Base-by-base conservation (phyloP, 768 basidiomycete species). In the Russula abietina region DNA sequence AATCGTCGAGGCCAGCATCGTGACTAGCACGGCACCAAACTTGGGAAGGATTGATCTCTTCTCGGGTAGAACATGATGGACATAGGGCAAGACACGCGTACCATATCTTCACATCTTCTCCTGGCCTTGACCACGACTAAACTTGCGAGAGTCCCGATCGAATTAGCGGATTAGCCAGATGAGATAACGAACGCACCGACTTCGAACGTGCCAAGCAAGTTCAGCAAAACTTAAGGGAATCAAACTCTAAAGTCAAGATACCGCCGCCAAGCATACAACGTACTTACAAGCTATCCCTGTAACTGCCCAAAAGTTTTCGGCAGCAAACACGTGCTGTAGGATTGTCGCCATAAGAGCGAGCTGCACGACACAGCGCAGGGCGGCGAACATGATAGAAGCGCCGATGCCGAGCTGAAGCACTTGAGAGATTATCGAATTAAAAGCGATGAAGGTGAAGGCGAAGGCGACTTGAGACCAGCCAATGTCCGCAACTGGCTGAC, bases 111-210 rank as follows among this genome's bases (percentile, higher is more conserved):
- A 70, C 85, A 90, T 24, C 92, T 77, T 60, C 83, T 80, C 68
- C 86, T 85, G 4, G 87, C 83, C 72, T 91, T 93, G 76, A 93
- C 91, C 49, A 87, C 79, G 14, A 91, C 89, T 89, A 28, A 7
- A 10, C 24, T 45, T 14, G 16, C 28, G 17, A 24, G 39, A 61
- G 46, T 64, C 19, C 8, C 45, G 30, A 17, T 2, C 45, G 30
- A 17, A 5, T 5, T 5, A 2, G 58, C 32, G 53, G n/a, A 17
- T 55, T n/a, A 46, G 38, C 36, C 36, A 36, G 36, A 19, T 39
- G n/a, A 46, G 36, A 54, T 48, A 36, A 75, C 80, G 61, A 62
- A 86, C 89, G n/a, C 24, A 49, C 48, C 89, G 16, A 84, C 84
- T 67, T 93, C 92, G 52, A 85, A 76, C 0, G 92, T 89, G 5